Percentiles rank a stretch among this genome's conserved stretches.
Conservation (phyloP, 768 basidiomycete genomes). For the Coprinopsis marcescibilis region DNA sequence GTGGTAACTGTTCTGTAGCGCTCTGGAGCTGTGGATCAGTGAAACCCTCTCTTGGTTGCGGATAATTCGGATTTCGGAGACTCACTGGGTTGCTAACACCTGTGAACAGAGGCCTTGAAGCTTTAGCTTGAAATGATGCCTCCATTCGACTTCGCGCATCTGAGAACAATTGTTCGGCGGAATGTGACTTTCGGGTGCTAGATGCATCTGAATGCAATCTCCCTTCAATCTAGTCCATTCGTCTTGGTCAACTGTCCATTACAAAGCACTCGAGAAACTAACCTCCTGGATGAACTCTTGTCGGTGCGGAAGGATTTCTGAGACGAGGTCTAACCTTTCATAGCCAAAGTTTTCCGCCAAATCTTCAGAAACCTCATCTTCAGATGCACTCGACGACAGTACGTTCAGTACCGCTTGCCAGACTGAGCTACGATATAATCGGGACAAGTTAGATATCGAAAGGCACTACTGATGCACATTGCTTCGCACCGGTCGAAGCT, state of each 20-base stretch:
- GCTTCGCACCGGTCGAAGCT: conserved; percentile 2
- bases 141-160: conserved; percentile 61
- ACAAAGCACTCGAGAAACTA: conserved; percentile 13
- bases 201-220: not conserved
- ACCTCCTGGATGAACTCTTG: conserved; percentile 44
- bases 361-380: conserved; percentile 74
- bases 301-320: conserved; percentile 62
- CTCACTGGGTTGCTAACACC: conserved; percentile 33
- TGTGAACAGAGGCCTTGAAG: conserved; percentile 60
- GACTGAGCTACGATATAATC: conserved; percentile 10
- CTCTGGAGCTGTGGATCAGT: conserved; percentile 32
- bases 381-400: conserved; percentile 43
- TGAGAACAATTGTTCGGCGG: conserved; percentile 1
- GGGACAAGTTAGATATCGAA: not conserved
- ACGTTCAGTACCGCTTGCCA: conserved; percentile 28
- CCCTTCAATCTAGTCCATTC: not conserved
- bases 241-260: too few species aligned
- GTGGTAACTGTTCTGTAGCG: conserved; percentile 64
- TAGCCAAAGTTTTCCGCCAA: conserved; percentile 79
- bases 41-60: not conserved
- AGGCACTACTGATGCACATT: not conserved
- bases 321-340: conserved; percentile 75
- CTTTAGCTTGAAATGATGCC: conserved; percentile 51
- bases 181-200: not conserved
- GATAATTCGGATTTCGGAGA: too few species aligned